These are phyloP conservation scores for Pestalotiopsis sp. DNA, from an alignment of 2,329 filamentous ascomycete species.

Conservation along the genomic window DNA sequence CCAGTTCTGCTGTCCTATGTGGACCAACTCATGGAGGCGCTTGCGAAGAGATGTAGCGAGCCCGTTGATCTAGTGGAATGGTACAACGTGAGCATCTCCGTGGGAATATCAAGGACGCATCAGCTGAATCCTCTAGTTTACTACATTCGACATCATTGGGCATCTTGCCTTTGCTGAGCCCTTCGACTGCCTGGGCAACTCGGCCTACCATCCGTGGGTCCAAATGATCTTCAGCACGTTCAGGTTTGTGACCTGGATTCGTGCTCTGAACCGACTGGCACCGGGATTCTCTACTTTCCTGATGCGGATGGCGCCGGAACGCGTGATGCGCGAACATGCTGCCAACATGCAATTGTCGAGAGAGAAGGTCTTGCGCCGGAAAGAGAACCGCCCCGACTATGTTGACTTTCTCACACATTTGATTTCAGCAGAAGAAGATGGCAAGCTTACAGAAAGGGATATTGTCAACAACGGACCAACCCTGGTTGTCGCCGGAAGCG, in stretches of 20 bases:
- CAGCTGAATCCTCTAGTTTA: slow-evolving; percentile 10
- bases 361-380: background rate
- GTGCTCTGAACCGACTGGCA: background rate
- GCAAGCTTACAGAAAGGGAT: slow-evolving; percentile 4
- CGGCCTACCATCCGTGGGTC: slow-evolving; percentile 18
- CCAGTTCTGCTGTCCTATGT: slow-evolving; percentile 20
- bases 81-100: background rate
- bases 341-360: background rate
- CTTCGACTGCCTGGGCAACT: slow-evolving; percentile 18
- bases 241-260: background rate
- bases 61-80: slow-evolving; percentile 11
- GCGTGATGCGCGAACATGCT: background rate
- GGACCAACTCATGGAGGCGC: slow-evolving; percentile 17
- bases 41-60: slow-evolving; percentile 10
- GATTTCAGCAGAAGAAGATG: slow-evolving; percentile 3
- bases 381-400: background rate
- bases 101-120: too few species aligned
- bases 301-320: background rate
- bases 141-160: slow-evolving; percentile 24
- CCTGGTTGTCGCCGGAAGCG: slow-evolving; percentile 34
- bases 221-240: slow-evolving; percentile 14
- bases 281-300: background rate
- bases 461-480: slow-evolving; percentile 4
- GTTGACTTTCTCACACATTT: background rate
- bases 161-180: slow-evolving; percentile 19